phyloP scores from a whole-genome alignment of 345 rosid species.

The Aethionema arabicum region DNA sequence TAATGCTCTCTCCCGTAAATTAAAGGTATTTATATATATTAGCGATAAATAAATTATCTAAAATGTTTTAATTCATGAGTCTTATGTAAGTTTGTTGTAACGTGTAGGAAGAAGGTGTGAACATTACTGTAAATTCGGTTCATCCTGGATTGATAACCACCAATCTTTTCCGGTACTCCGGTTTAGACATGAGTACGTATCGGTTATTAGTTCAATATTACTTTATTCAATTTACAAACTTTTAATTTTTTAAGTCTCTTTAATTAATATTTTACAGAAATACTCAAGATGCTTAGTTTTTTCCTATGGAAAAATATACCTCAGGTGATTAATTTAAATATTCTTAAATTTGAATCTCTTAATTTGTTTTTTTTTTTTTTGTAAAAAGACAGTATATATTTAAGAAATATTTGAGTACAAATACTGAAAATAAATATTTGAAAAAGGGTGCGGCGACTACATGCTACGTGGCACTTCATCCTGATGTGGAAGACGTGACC shows the following conservation, averaged over 20 bases:
- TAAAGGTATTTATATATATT: conserved; percentile 48
- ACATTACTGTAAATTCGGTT: conserved; percentile 73
- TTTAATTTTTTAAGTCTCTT: background rate
- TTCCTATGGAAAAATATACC: conserved; percentile 81
- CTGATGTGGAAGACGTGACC: conserved; percentile 54
- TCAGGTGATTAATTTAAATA: conserved; percentile 18
- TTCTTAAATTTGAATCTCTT: too few relatives aligned
- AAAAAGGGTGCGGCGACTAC: conserved; percentile 89
- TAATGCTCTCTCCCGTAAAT: conserved; percentile 75
- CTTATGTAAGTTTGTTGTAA: too few relatives aligned
- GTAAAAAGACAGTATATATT: too few relatives aligned
- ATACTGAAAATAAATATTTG: too few relatives aligned
- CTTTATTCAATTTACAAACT: background rate
- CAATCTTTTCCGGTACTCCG: conserved; percentile 61
- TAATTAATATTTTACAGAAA: conserved; percentile 40
- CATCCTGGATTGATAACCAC: conserved; percentile 94
- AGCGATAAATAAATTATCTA: too few relatives aligned
- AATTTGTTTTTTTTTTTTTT: too few relatives aligned
- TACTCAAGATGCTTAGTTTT: conserved; percentile 51
- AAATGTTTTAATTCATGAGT: too few relatives aligned
- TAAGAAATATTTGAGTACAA: too few relatives aligned
- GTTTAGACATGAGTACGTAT: conserved; percentile 32
- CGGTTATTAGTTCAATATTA: background rate
- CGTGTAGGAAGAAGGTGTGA: conserved; percentile 85
- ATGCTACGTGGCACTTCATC: conserved; percentile 86